Percentiles rank a stretch among this genome's conserved stretches.
phyloP scores from a whole-genome alignment of 139 green algal species.

The Parachlorella kessleri region DNA sequence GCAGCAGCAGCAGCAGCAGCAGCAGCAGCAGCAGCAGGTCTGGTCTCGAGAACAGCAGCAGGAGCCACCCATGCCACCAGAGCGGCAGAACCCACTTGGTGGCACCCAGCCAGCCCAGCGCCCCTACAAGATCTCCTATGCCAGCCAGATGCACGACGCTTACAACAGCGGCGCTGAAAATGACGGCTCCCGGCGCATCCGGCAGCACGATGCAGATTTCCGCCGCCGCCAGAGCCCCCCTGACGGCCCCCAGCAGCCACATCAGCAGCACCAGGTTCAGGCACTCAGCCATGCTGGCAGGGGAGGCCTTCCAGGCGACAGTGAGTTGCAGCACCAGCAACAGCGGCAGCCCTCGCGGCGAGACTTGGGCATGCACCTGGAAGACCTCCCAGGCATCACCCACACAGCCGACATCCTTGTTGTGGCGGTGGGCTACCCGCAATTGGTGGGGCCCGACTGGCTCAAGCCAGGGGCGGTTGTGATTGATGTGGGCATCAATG shows the following conservation, averaged over 20 bases:
- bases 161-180: neutral
- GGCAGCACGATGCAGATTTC: neutral
- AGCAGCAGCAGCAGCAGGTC: neutral
- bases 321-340: too few relatives aligned
- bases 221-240: too few relatives aligned
- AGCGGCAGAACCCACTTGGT: neutral
- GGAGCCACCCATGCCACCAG: neutral
- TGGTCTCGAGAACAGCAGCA: neutral
- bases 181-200: too few relatives aligned
- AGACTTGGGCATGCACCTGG: too few relatives aligned
- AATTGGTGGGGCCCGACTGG: slow-evolving; percentile 76
- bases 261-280: too few relatives aligned
- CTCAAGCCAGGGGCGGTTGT: slow-evolving; percentile 93
- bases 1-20: slow-evolving; percentile 6
- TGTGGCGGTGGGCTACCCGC: slow-evolving; percentile 72
- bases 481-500: slow-evolving; percentile 97
- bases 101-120: neutral
- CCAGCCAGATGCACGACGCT: neutral
- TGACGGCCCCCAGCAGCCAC: too few relatives aligned
- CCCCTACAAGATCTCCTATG: slow-evolving; percentile 32
- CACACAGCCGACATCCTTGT: slow-evolving; percentile 80
- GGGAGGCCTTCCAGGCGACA: too few relatives aligned
- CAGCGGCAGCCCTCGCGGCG: too few relatives aligned
- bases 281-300: too few relatives aligned
- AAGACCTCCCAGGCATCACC: slow-evolving; percentile 37